These are phyloP conservation scores for Plasmodium vivax DNA, from an alignment of 169 alveolate species.

Conservation along the genomic window DNA sequence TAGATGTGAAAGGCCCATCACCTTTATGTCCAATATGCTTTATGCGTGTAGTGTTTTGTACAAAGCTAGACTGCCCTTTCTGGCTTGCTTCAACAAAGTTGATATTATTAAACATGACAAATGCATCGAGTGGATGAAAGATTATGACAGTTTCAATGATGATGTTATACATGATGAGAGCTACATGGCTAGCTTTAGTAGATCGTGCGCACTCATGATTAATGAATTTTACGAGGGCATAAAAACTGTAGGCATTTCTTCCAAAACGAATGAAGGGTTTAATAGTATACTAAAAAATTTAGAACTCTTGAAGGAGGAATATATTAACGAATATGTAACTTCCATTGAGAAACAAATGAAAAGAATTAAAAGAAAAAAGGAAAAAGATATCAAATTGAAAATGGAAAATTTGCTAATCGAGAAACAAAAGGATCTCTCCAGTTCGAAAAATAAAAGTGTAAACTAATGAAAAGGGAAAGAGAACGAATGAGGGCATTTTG, in stretches of 20 bases:
- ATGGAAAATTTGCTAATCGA: conserved; percentile 73
- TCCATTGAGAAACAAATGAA: conserved; percentile 76
- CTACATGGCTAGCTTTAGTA: conserved; percentile 91
- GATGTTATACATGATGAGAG: conserved; percentile 90
- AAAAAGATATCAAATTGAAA: conserved; percentile 71
- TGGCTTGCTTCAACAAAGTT: conserved; percentile 94
- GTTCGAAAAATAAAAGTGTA: conserved; percentile 77
- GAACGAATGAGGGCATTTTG: background rate
- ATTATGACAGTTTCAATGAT: conserved; percentile 90
- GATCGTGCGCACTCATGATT: conserved; percentile 92
- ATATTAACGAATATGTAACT: conserved; percentile 75
- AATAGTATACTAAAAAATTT: conserved; percentile 81
- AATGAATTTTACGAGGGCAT: conserved; percentile 91
- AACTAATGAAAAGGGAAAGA: conserved; percentile 3
- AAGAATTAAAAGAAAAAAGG: conserved; percentile 71
- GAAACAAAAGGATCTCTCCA: conserved; percentile 64
- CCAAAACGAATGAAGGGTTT: conserved; percentile 91
- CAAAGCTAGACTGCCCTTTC: conserved; percentile 94
- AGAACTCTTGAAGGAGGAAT: conserved; percentile 82
- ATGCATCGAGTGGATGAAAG: conserved; percentile 94
- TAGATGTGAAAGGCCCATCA: conserved; percentile 95
- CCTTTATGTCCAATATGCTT: conserved; percentile 98
- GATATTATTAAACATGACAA: conserved; percentile 85
- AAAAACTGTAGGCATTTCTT: conserved; percentile 88
- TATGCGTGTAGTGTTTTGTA: conserved; percentile 97